Evolutionary conservation across 169 alveolate genomes (phyloP).

Genomic region (Plasmodium ovale): DNA sequence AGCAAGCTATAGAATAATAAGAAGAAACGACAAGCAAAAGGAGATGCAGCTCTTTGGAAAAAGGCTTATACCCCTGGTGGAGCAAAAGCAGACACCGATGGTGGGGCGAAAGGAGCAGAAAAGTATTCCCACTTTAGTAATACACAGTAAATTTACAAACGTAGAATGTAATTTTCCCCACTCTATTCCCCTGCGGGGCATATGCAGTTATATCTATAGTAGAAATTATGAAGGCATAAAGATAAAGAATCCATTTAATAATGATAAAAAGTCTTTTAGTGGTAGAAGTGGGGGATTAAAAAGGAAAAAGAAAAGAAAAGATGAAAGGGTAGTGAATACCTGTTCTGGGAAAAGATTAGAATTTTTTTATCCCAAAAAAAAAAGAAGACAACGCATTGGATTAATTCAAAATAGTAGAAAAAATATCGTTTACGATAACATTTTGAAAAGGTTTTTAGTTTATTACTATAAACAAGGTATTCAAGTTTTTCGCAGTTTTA

Average conservation of each 20-base stretch:
- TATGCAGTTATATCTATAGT: background rate
- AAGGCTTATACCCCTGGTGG: background rate
- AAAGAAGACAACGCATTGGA: slow-evolving; percentile 79
- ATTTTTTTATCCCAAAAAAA: slow-evolving; percentile 82
- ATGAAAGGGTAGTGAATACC: slow-evolving; percentile 78
- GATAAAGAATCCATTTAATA: background rate
- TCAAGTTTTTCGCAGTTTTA: slow-evolving; percentile 83
- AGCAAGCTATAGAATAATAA: slow-evolving; percentile 2
- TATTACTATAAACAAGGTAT: slow-evolving; percentile 85
- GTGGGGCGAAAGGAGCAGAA: too few relatives aligned
- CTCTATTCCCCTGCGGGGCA: background rate
- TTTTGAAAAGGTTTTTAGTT: slow-evolving; percentile 79
- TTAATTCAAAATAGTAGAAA: slow-evolving; percentile 84
- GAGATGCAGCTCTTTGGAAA: too few relatives aligned
- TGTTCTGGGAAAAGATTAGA: slow-evolving; percentile 82
- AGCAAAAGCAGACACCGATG: background rate
- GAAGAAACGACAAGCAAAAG: background rate
- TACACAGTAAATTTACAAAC: too few relatives aligned
- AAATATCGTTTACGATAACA: slow-evolving; percentile 82
- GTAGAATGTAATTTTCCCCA: background rate
- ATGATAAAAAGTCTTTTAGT: slow-evolving; percentile 74
- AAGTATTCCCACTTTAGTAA: too few relatives aligned
- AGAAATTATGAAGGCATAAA: background rate
- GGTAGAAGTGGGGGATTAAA: slow-evolving; percentile 85
- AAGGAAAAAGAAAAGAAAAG: slow-evolving; percentile 81